Evolutionary conservation across 805 yeast species (phyloP), one percentile per base, ranked within the genome.

Genomic region (Nakazawaea siamensis): DNA sequence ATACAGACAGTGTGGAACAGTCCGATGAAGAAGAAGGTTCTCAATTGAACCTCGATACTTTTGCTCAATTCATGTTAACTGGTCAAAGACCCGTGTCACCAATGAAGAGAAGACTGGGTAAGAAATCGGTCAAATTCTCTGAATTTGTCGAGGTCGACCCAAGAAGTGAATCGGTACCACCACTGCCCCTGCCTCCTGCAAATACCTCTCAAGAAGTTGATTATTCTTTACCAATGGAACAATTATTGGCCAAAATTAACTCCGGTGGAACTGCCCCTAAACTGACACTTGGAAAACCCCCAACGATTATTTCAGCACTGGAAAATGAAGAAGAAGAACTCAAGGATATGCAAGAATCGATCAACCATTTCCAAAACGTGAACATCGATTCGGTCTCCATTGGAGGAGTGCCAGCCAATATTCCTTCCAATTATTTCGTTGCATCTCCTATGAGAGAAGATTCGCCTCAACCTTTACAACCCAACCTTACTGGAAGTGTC

Each of bases 41-140:
- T 18, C 75, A 74, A 35, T 66, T 85, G 17, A 95, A 88, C 51
- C 62, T 88, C 45, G 95, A 88, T 54, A 74, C 86, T 20, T 88
- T 88, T 55, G 83, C 95, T 13, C 79, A 81, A 43, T 76, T 88
- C 48, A 66, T 86, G 47, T 59, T 88, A 46, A 85, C 95, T 0
- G 96, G 96, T 2, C 74, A 79, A 44, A 60, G 83, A 25, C 85
- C 85, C 17, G 26, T 14, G 18, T 24, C 35, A 9, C 27, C 31
- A 7, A 16, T 17, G 18, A 51, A 59, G 52, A 48, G 62, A 57
- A 38, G 60, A 61, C 35, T 66, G 24, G 59, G 58, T 39, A 52
- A 62, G 18, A 82, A 80, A 50, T 69, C 73, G 36, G 92, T 83
- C 29, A 78, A 80, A 46, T 83, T 83, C 49, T 72, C 83, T 12